These are phyloP conservation scores for Globisporangium canariense DNA, from an alignment of 352 stramenopile genomes.

Conservation along the genomic window DNA sequence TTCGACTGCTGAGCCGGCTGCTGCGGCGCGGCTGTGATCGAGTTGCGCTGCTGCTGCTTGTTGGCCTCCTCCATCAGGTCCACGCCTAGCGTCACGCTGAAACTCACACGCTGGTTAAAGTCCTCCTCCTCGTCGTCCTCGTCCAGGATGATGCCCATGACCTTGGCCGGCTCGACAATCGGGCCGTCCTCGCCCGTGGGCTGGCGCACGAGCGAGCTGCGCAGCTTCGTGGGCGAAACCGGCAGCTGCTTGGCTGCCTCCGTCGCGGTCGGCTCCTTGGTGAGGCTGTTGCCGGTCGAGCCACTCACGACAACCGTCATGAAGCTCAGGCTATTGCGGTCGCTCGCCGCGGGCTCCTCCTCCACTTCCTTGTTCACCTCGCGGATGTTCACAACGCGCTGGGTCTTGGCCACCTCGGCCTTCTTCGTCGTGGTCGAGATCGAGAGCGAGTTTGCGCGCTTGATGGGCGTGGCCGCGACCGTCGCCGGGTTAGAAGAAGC, in stretches of 20 bases:
- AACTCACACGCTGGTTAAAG: slow-evolving; percentile 63
- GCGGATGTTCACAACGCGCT: slow-evolving; percentile 77
- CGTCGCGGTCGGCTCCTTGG: slow-evolving; percentile 11
- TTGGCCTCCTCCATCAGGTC: slow-evolving; percentile 64
- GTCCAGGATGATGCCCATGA: slow-evolving; percentile 76
- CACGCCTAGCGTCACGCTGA: slow-evolving; percentile 77
- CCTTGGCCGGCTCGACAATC: slow-evolving; percentile 61
- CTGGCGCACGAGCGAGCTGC: slow-evolving; percentile 44
- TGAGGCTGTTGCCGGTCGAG: slow-evolving; percentile 19
- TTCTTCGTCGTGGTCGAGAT: slow-evolving; percentile 46
- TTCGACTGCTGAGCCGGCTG: slow-evolving; percentile 11
- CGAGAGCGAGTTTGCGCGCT: slow-evolving; percentile 51
- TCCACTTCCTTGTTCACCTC: slow-evolving; percentile 30
- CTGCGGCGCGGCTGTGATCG: slow-evolving; percentile 32
- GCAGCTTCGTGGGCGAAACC: slow-evolving; percentile 12
- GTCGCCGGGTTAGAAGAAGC: slow-evolving; percentile 2
- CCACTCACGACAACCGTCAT: slow-evolving; percentile 52
- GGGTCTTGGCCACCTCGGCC: slow-evolving; percentile 51
- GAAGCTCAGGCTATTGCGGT: slow-evolving; percentile 20
- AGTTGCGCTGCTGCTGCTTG: slow-evolving; percentile 56
- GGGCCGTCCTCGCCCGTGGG: slow-evolving; percentile 76
- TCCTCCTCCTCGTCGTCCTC: slow-evolving; percentile 48
- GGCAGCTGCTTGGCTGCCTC: slow-evolving; percentile 16
- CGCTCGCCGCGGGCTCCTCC: slow-evolving; percentile 12
- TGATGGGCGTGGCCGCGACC: slow-evolving; percentile 40